Base-by-base conservation (phyloP, 2,329 filamentous ascomycete genomes). In the Gremmenia infestans region DNA sequence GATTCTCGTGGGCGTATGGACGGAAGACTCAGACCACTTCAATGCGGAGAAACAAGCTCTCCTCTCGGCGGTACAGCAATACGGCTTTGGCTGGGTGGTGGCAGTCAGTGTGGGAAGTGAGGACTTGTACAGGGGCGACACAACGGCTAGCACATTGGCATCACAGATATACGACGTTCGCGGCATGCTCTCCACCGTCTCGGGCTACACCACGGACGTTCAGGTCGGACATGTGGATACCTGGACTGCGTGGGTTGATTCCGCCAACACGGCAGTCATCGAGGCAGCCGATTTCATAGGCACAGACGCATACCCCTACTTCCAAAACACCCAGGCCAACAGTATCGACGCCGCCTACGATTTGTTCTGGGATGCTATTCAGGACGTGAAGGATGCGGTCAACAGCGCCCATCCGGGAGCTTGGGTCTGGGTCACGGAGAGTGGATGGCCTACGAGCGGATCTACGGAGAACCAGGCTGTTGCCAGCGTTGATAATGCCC, bases 181-280 rank as follows among this genome's bases (percentile, higher is more conserved):
- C 19, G 77, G 75, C 7, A 79, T 81, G 72, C 73, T 80, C 36
- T 73, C 76, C 14, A 75, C 74, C 7, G 70, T 75, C 8, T 67
- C 73, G 0, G 70, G 75, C 70, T 75, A 74, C 50, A 72, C 77
- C 57, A 76, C 81, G 50, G 73, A 86, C 59, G 63, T 65, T 1
- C 73, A 79, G 50, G 81, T 92, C 8, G 74, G 84, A 15, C 85
- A 88, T 70, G 85, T 87, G 62, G 85, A 88, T 71, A 88, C 85
- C 52, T 87, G 83, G 80, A 83, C 83, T 46, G 78, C 76, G 48
- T 85, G 81, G 81, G 75, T 79, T 48, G 81, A 87, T 71, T 59
- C 70, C 56, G 78, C 77, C 66, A 87, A 86, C 74, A 77, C 77
- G 64, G 71, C 73, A 53, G 83, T 88, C 57, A 77, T 87, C 60